Base-by-base conservation (phyloP, 2,329 filamentous ascomycete species). In the Neofusicoccum cordaticola region DNA sequence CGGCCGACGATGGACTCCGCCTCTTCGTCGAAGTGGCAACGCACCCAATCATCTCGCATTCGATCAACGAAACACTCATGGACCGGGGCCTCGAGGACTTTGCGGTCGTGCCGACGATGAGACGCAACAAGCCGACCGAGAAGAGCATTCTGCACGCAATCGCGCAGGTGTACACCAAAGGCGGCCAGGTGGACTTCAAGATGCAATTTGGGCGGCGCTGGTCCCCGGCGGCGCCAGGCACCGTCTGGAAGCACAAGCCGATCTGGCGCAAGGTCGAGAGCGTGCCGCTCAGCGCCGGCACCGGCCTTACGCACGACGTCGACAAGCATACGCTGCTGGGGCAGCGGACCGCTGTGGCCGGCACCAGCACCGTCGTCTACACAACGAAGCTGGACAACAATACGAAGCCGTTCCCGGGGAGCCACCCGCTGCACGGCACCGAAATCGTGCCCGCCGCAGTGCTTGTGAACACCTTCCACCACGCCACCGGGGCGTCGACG, bases 381-480 rank as follows among this genome's bases (percentile, higher is more conserved):
- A 72, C 71, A 0, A 80, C 76, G 0, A 71, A 66, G 2, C 66
- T 82, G 2, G 73, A 79, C 62, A 69, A 77, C 4, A 70, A 72
- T 12, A 73, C 67, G 1, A 80, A 79, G 63, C 79, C 79, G 1
- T 81, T 80, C 67, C 79, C 79, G 3, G 71, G 77, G 1, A 73
- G 64, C 17, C 79, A 81, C 67, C 78, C 74, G 4, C 69, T 82
- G 1, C 72, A 77, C 47, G 79, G 77, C 4, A 77, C 78, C 2
- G 78, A 81, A 65, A 81, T 81, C 37, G 71, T 81, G 5, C 80
- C 80, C 2, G 79, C 78, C 2, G 79, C 77, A 1, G 74, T 75
- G 2, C 69, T 78, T 19, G 69, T 80, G 51, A 81, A 81, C 66
- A 81, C 77, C 1, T 79, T 80, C 60, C 60, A 73, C 15, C 68